Conservation (phyloP, 1,139 yeast genomes). For the Pichia sp. region DNA sequence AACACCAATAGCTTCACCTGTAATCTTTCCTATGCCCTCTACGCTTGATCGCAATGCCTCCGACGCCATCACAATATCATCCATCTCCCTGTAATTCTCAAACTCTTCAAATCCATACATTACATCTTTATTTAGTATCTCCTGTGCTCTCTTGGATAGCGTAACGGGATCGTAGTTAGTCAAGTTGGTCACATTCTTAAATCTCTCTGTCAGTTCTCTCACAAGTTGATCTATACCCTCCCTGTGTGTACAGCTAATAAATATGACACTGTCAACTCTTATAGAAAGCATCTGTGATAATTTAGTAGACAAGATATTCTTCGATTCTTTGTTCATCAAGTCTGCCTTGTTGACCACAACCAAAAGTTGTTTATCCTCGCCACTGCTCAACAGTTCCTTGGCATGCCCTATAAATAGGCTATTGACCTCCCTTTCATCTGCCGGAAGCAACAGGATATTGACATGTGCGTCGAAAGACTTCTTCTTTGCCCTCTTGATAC, state of each 20-base stretch:
- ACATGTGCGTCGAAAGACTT: slow-evolving; percentile 55
- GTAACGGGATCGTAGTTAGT: slow-evolving; percentile 53
- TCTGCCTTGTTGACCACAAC: slow-evolving; percentile 61
- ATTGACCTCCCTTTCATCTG: slow-evolving; percentile 25
- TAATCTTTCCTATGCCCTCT: slow-evolving; percentile 85
- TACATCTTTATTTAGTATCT: slow-evolving; percentile 66
- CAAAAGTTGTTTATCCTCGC: slow-evolving; percentile 24
- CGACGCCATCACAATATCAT: slow-evolving; percentile 75
- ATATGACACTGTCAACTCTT: slow-evolving; percentile 21
- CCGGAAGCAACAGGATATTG: slow-evolving; percentile 46
- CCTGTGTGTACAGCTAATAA: slow-evolving; percentile 55
- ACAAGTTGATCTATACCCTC: slow-evolving; percentile 49
- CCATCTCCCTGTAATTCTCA: slow-evolving; percentile 38
- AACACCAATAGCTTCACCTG: slow-evolving; percentile 83
- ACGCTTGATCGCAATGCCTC: slow-evolving; percentile 71
- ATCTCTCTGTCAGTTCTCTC: slow-evolving; percentile 31
- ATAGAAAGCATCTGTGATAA: slow-evolving; percentile 19
- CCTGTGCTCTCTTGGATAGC: slow-evolving; percentile 70
- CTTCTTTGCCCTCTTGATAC: slow-evolving; percentile 67
- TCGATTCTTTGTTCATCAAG: slow-evolving; percentile 30
- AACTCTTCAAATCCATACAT: slow-evolving; percentile 65
- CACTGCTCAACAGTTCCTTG: slow-evolving; percentile 22
- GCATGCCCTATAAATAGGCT: slow-evolving; percentile 32
- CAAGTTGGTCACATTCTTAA: slow-evolving; percentile 43
- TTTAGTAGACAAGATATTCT: slow-evolving; percentile 19